These are phyloP conservation scores for Russula ochroleuca DNA, from an alignment of 768 basidiomycete genomes.

Conservation along the genomic window DNA sequence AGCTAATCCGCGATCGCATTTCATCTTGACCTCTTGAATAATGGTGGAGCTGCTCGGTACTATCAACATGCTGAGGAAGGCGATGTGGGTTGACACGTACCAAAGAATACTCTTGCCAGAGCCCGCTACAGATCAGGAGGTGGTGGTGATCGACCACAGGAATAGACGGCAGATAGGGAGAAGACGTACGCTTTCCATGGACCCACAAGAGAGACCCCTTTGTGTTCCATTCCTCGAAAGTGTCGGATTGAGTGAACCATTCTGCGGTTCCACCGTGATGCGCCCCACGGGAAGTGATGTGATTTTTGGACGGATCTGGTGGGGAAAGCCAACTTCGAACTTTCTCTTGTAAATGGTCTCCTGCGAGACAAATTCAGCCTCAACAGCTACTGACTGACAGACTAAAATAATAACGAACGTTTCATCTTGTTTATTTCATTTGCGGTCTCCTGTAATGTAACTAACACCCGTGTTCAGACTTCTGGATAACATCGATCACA, in stretches of 20 bases:
- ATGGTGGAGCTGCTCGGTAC: background rate
- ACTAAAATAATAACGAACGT: background rate
- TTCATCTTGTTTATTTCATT: conserved; percentile 4
- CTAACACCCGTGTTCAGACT: background rate
- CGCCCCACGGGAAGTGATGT: background rate
- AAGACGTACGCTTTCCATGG: background rate
- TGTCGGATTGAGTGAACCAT: background rate
- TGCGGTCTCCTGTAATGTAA: background rate
- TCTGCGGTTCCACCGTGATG: background rate
- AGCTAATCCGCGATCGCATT: background rate
- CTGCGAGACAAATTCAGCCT: background rate
- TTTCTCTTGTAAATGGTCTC: background rate
- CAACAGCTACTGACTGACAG: too few relatives aligned
- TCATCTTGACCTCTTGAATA: background rate
- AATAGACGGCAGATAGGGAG: too few relatives aligned
- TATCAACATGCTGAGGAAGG: background rate
- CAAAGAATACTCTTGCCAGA: conserved; percentile 15
- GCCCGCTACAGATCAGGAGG: background rate
- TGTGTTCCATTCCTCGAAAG: background rate
- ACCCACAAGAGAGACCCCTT: background rate
- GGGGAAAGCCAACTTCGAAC: conserved; percentile 2
- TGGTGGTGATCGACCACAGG: background rate
- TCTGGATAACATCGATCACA: too few relatives aligned
- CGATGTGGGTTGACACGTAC: background rate
- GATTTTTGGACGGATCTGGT: background rate